Conservation (phyloP, 192 early-diverging fungal species). For the Phycomyces nitens region DNA sequence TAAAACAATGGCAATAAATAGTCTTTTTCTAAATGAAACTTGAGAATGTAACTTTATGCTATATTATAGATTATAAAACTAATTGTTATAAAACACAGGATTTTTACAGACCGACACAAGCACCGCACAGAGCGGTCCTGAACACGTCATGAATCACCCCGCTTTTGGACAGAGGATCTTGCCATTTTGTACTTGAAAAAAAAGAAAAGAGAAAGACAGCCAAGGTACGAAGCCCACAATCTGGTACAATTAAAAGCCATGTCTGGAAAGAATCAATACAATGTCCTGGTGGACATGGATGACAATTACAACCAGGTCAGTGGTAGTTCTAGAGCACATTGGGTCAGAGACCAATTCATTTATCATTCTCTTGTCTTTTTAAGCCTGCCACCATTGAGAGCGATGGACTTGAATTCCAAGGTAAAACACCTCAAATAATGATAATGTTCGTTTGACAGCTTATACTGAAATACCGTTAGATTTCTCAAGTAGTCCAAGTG, state of each 20-base stretch:
- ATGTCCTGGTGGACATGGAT: slow-evolving; percentile 48
- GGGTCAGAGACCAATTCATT: no score
- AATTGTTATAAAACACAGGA: no score
- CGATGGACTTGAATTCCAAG: slow-evolving; percentile 47
- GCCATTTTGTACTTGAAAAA: neutral
- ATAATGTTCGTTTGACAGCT: no score
- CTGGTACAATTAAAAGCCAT: no score
- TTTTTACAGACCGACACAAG: neutral
- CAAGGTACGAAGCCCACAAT: no score
- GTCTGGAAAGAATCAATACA: slow-evolving; percentile 14
- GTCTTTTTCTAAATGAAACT: no score
- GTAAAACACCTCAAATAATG: no score
- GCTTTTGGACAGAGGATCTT: neutral
- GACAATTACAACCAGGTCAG: slow-evolving; percentile 31
- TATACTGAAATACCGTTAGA: no score
- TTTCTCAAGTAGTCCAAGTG: slow-evolving; percentile 23
- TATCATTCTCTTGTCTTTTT: neutral
- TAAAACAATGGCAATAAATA: no score
- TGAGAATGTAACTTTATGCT: no score
- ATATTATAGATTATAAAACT: no score
- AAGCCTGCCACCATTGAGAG: slow-evolving; percentile 38
- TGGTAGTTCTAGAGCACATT: no score
- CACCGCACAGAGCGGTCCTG: neutral
- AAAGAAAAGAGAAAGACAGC: neutral
- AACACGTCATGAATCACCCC: neutral